These are phyloP conservation scores for Coelastrella sp. DNA, from an alignment of 139 green algal genomes.

Conservation along the genomic window DNA sequence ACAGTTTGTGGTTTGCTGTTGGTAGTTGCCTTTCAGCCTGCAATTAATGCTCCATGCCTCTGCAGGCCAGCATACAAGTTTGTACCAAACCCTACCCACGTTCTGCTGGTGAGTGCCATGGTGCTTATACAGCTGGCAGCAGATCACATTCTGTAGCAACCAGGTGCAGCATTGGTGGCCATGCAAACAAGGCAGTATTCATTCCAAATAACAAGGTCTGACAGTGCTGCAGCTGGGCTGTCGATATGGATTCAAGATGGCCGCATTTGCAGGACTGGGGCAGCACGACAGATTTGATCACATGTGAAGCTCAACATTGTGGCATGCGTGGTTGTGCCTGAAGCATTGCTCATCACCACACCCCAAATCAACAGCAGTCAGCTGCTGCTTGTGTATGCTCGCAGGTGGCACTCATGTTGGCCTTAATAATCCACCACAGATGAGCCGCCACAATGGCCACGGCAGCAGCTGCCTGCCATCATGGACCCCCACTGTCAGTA, in stretches of 20 bases:
- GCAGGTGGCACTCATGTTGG: slow-evolving; percentile 45
- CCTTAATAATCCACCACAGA: slow-evolving; percentile 14
- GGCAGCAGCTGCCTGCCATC: neutral
- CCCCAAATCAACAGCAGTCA: neutral
- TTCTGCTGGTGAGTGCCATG: slow-evolving; percentile 30
- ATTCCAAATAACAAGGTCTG: neutral
- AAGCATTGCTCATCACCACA: too few species aligned
- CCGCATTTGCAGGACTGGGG: neutral
- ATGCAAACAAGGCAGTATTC: neutral
- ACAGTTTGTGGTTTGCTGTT: too few species aligned
- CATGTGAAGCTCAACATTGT: neutral
- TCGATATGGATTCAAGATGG: too few species aligned
- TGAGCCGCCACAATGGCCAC: neutral
- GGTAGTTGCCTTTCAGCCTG: neutral
- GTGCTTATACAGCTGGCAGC: neutral
- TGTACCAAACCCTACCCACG: slow-evolving; percentile 40
- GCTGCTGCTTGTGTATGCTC: neutral
- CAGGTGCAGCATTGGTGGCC: neutral
- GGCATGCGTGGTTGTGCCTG: too few species aligned
- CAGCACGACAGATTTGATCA: neutral
- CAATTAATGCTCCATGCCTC: neutral
- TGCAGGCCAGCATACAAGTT: slow-evolving; percentile 50
- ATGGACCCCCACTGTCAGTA: neutral
- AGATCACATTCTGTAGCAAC: neutral
- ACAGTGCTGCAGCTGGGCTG: too few species aligned